A percentile compares a stretch with the other conserved stretches of the same genome.
These are phyloP conservation scores for Ogataea saltuana DNA, from an alignment of 805 yeast genomes.

Conservation along the genomic window DNA sequence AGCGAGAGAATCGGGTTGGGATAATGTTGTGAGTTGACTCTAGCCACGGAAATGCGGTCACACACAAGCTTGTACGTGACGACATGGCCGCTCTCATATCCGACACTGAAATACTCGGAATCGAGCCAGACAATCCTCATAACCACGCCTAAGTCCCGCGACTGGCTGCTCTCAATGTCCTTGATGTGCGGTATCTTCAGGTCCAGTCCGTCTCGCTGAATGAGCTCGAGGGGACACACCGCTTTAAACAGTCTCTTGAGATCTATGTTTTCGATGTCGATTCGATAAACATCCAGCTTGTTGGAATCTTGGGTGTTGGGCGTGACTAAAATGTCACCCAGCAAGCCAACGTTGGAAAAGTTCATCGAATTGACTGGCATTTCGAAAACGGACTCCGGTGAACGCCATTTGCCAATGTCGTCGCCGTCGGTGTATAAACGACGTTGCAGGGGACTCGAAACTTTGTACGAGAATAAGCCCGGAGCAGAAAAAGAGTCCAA, in stretches of 20 bases:
- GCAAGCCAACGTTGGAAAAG: slow-evolving; percentile 62
- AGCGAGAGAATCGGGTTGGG: slow-evolving; percentile 60
- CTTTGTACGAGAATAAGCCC: slow-evolving; percentile 18
- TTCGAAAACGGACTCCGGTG: slow-evolving; percentile 38
- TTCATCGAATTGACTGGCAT: slow-evolving; percentile 75
- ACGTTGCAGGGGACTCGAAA: slow-evolving; percentile 20
- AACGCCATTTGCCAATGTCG: slow-evolving; percentile 19
- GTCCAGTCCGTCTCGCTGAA: slow-evolving; percentile 28
- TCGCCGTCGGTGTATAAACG: slow-evolving; percentile 23
- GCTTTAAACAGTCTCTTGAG: slow-evolving; percentile 38
- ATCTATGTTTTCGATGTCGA: slow-evolving; percentile 22
- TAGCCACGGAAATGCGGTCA: slow-evolving; percentile 22
- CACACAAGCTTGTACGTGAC: slow-evolving; percentile 31
- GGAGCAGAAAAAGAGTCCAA: slow-evolving; percentile 15
- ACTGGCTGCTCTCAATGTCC: slow-evolving; percentile 17
- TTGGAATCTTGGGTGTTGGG: slow-evolving; percentile 69
- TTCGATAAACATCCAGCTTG: slow-evolving; percentile 58
- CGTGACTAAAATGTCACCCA: slow-evolving; percentile 40
- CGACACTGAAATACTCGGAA: slow-evolving; percentile 44
- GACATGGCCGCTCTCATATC: slow-evolving; percentile 76
- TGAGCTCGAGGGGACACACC: slow-evolving; percentile 32
- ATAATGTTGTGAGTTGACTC: slow-evolving; percentile 37
- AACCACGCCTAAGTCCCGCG: slow-evolving; percentile 58
- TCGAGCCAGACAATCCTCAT: slow-evolving; percentile 54
- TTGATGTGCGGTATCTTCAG: slow-evolving; percentile 16